Conservation (phyloP, 768 basidiomycete genomes). For the Coprinopsis cinerea region DNA sequence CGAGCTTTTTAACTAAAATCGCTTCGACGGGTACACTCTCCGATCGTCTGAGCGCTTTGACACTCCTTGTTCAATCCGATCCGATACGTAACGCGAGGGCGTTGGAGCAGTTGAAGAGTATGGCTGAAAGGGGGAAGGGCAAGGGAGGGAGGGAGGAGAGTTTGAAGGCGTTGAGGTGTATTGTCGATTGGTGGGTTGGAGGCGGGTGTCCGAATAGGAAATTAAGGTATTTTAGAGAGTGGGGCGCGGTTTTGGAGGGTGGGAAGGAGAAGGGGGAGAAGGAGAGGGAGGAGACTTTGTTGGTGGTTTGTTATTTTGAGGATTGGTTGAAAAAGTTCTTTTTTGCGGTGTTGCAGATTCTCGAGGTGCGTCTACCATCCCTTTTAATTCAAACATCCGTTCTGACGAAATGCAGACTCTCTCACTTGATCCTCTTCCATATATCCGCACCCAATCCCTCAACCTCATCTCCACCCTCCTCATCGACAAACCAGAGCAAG, state of each 20-base stretch:
- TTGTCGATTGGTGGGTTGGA: conserved; percentile 97
- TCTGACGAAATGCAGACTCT: conserved; percentile 38
- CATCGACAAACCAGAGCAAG: conserved; percentile 90
- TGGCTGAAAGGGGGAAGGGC: conserved; percentile 74
- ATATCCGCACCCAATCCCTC: conserved; percentile 82
- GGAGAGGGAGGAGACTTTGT: no score
- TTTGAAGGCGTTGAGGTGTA: conserved; percentile 81
- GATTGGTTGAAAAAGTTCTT: conserved; percentile 98
- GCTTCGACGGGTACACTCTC: conserved; percentile 86
- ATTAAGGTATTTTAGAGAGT: conserved; percentile 79
- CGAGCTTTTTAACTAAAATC: conserved; percentile 77
- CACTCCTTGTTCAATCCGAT: conserved; percentile 81
- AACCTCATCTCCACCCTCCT: conserved; percentile 75
- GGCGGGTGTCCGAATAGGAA: conserved; percentile 88
- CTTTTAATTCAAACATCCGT: background rate
- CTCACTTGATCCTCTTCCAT: conserved; percentile 79
- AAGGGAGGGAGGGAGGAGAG: conserved; percentile 93
- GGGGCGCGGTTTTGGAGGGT: no score
- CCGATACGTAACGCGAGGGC: conserved; percentile 84
- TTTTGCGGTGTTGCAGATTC: conserved; percentile 82
- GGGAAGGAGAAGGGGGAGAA: no score
- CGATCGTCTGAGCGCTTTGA: conserved; percentile 86
- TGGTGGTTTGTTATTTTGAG: conserved; percentile 88
- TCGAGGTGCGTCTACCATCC: conserved; percentile 56
- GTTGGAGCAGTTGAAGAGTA: conserved; percentile 63